phyloP scores from a whole-genome alignment of 2,329 filamentous ascomycete genomes.

The Ascochyta viciae-villosae region DNA sequence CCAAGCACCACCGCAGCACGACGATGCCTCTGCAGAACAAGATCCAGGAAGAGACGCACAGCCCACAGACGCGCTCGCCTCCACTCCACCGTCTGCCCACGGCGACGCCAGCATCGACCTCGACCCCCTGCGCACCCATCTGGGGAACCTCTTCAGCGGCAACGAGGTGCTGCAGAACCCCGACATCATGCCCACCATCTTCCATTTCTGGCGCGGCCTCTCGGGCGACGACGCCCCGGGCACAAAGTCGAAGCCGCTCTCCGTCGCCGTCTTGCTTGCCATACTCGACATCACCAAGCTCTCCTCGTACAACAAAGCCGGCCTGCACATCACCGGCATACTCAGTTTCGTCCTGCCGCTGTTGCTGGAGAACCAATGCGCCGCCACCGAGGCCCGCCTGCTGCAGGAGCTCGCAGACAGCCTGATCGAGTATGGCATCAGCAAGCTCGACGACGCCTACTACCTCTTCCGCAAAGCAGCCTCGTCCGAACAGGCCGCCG shows the following conservation, averaged over 20 bases:
- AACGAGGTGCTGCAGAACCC: constrained; percentile 51
- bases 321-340: constrained; percentile 46
- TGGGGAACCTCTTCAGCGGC: constrained; percentile 47
- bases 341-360: constrained; percentile 45
- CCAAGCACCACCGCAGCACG: constrained; percentile 20
- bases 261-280: constrained; percentile 46
- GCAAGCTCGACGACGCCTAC: constrained; percentile 81
- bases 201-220: constrained; percentile 49
- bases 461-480: constrained; percentile 70
- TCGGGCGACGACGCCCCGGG: constrained; percentile 41
- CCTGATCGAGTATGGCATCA: constrained; percentile 78
- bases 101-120: constrained; percentile 38
- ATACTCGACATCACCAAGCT: constrained; percentile 44
- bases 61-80: constrained; percentile 33
- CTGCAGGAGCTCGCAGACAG: constrained; percentile 72
- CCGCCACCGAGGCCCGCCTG: constrained; percentile 43
- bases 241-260: constrained; percentile 44
- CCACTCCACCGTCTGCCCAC: constrained; percentile 35
- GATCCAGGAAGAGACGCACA: constrained; percentile 7
- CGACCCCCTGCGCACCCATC: constrained; percentile 38
- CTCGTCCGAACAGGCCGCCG: constrained; percentile 60
- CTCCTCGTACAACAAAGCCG: constrained; percentile 49
- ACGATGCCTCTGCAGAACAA: constrained; percentile 6
- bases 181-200: constrained; percentile 49
- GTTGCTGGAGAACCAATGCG: constrained; percentile 46